A percentile compares a stretch with the other conserved stretches of the same genome.
phyloP scores from a whole-genome alignment of 2,329 filamentous ascomycete species.

The Aspergillus bombycis region DNA sequence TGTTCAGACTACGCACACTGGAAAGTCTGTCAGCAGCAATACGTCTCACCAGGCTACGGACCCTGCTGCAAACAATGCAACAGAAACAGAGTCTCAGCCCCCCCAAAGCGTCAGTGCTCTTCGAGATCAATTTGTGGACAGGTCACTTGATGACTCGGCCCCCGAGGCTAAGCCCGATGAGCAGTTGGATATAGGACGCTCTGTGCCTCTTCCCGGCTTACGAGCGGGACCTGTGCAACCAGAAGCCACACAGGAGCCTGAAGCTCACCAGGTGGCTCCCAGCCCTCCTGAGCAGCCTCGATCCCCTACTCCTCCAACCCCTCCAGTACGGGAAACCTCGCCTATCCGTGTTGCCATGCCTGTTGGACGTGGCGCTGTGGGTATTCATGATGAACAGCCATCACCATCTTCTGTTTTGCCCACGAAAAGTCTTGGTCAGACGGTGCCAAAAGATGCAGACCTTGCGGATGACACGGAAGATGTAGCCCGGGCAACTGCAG shows the following conservation, averaged over 20 bases:
- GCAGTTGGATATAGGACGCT: slow-evolving; percentile 68
- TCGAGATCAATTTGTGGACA: slow-evolving; percentile 79
- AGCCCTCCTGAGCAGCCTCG: slow-evolving; percentile 50
- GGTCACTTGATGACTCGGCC: slow-evolving; percentile 49
- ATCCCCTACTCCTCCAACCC: slow-evolving; percentile 54
- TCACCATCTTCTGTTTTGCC: slow-evolving; percentile 57
- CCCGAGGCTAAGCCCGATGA: slow-evolving; percentile 62
- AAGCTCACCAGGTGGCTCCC: slow-evolving; percentile 37
- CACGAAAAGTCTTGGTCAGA: slow-evolving; percentile 63
- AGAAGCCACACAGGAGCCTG: slow-evolving; percentile 49
- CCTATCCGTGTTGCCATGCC: slow-evolving; percentile 87
- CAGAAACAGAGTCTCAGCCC: slow-evolving; percentile 56
- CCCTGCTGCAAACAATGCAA: slow-evolving; percentile 51
- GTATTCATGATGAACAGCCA: slow-evolving; percentile 47
- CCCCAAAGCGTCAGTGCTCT: slow-evolving; percentile 70
- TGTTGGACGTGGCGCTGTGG: slow-evolving; percentile 64
- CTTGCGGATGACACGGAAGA: slow-evolving; percentile 66
- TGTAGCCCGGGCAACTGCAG: slow-evolving; percentile 61
- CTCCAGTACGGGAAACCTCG: slow-evolving; percentile 61
- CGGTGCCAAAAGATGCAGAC: slow-evolving; percentile 66
- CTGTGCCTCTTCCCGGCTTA: slow-evolving; percentile 78
- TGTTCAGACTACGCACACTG: slow-evolving; percentile 74
- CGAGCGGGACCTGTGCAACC: slow-evolving; percentile 60
- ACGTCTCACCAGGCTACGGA: slow-evolving; percentile 67
- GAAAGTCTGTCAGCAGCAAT: slow-evolving; percentile 60